Conservation (phyloP, 2,329 filamentous ascomycete species). For the Pseudopyricularia cyperi region DNA sequence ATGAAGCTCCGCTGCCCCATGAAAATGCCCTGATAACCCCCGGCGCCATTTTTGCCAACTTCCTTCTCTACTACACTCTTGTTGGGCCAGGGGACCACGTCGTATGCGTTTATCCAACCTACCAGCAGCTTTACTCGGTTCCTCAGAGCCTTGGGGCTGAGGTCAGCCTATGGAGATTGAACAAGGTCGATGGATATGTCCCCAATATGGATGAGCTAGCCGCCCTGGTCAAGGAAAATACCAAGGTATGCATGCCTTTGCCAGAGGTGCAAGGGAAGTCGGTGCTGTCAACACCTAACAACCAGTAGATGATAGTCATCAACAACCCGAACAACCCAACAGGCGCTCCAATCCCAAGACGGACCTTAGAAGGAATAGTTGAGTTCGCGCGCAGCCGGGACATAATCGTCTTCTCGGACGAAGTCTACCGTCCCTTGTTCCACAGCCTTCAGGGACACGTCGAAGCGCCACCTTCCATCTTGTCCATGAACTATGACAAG, state of each 20-base stretch:
- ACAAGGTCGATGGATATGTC: constrained; percentile 49
- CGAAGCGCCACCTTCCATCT: constrained; percentile 44
- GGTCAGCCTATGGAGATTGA: constrained; percentile 64
- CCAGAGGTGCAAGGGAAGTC: not conserved
- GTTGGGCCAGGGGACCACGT: constrained; percentile 68
- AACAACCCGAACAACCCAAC: constrained; percentile 79
- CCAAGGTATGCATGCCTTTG: constrained; percentile 43
- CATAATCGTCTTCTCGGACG: constrained; percentile 61
- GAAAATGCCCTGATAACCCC: constrained; percentile 65
- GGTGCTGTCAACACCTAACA: constrained; percentile 19
- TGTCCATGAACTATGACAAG: constrained; percentile 59
- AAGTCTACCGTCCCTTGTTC: constrained; percentile 77
- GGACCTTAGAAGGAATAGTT: constrained; percentile 46
- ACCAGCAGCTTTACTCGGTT: constrained; percentile 71
- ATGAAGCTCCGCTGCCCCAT: constrained; percentile 24
- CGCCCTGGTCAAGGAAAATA: constrained; percentile 50
- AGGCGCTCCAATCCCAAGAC: constrained; percentile 50
- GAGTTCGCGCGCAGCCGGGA: constrained; percentile 47
- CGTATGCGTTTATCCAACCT: constrained; percentile 76
- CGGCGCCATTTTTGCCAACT: constrained; percentile 77
- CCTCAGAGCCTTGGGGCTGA: constrained; percentile 63
- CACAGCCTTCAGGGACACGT: constrained; percentile 43
- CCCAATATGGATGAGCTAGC: constrained; percentile 56
- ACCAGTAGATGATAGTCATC: constrained; percentile 31
- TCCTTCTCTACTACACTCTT: constrained; percentile 62